Base-by-base conservation (phyloP, 345 rosid genomes). In the Combretum micranthum region DNA sequence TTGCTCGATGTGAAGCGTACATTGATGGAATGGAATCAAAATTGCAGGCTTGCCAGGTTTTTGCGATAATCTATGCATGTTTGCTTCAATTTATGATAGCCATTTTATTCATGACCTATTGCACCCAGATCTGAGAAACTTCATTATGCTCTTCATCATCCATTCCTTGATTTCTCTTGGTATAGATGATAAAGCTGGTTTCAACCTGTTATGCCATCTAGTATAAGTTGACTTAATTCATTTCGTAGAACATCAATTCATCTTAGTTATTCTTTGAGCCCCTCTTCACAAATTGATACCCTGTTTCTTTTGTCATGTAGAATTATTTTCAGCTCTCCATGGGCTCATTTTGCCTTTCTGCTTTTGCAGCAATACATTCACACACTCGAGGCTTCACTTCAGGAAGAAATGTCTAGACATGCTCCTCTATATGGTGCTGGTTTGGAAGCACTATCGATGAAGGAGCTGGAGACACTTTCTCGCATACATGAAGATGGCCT, bases 401-500 rank as follows among this genome's bases (percentile, higher is more conserved):
- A 80, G 64, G 98, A 91, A 52, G 98, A 91, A 72, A 88, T 91
- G 79, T 70, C 90, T 1, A 72, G 87, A 47, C 98, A 91, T 51
- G 99, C 99, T 12, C 99, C 99, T 8, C 82, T 94, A 2, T 94
- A 94, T 12, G 97, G 99, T 64, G 99, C 90, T 15, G 90, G 88
- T 57, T 63, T 94, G 73, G 97, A 94, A 69, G 77, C 84, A 68
- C 80, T 94, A 17, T 87, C 99, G 11, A 75, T 87, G 95, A 81
- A 80, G 68, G 99, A 94, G 81, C 71, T 94, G 57, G 95, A 86
- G 47, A 90, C 99, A 2, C 65, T 94, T 64, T 76, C 90, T 12
- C 84, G 81, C 4, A 94, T 94, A 68, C 97, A 94, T 11, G 99
- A 90, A 66, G 96, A 94, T 65, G 99, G 99, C 50, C 85, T 94